Base-by-base conservation (phyloP, 495 filamentous ascomycete genomes). In the Penicillium verhagenii region DNA sequence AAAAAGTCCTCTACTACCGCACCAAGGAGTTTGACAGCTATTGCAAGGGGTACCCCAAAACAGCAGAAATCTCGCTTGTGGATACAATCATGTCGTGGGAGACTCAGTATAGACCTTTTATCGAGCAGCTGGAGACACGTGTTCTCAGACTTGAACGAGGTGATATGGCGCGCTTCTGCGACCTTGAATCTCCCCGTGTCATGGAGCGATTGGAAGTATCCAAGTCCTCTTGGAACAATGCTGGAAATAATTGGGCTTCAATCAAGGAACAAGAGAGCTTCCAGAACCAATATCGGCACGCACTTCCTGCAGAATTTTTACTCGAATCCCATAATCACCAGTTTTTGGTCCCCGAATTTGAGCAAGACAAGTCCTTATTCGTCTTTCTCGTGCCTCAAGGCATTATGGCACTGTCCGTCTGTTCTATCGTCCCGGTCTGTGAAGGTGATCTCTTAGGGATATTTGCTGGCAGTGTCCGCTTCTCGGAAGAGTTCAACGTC, bases 11-110 rank as follows among this genome's bases (percentile, higher is more conserved):
- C 20, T 54, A 45, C 6, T 66, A 66, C 46, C 53, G 51, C 11
- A 58, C 54, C 2, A 63, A 60, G 9, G 57, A 66, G 56, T 63
- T 60, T 38, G 53, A 66, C 37, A 50, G 50, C 23, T 65, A 45
- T 38, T 65, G 48, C 45, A 65, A 23, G 21, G 38, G 47, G 2
- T 65, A 62, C 44, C 31, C 42, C 1, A 48, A 44, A 19, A 50
- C 26, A 8, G 20, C 56, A 26, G 47, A 54, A 52, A 52, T 45
- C 33, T 43, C 50, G 6, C 53, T 65, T 40, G 50, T 59, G n/a
- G 29, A 65, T 40, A 44, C 16, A 42, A 29, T 60, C 26, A 33
- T 29, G 40, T 25, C 13, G 16, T 65, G 50, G 58, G 59, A 65
- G 39, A 47, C 50, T 14, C 0, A 51, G 3, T 54, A 65, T 55